Evolutionary conservation across 2,329 filamentous ascomycete genomes (phyloP), one percentile per base, ranked within the genome.

Genomic region (Colletotrichum truncatum): DNA sequence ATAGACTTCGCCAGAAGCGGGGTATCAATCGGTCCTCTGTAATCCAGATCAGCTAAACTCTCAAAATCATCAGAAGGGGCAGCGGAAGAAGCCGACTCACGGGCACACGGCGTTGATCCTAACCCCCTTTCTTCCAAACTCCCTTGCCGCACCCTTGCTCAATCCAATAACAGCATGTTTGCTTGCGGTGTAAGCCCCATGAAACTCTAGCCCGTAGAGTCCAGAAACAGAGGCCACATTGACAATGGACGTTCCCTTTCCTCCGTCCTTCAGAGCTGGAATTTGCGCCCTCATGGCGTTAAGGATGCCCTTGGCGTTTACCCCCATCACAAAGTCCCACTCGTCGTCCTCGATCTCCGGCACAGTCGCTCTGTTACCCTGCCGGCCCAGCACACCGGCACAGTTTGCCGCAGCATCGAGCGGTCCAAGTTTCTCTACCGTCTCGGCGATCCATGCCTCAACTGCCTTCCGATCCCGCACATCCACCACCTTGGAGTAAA

Each of bases 201-300:
- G 68, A 6, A 72, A 71, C 0, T 72, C 70, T 2, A 73, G 70
- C 2, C 79, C 81, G 7, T 71, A 72, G 3, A 82, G 54, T 0
- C 83, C 83, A 5, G 80, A 78, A 9, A 76, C 73, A 63, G 78
- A 81, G 6, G 78, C 70, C 14, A 80, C 78, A 69, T 82, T 84
- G 53, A 85, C 83, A 52, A 85, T 80, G 68, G 81, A 82, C 0
- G 78, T 81, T 1, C 62, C 56, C 12, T 54, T 61, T 0, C 48
- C 56, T 11, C 74, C 69, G 10, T 76, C 71, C 23, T 67, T 70
- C 63, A 86, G 80, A 0, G 74, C 73, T 16, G 73, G 75, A 4
- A 87, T 64, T 68, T 87, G 71, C 21, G 82, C 81, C n/a, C 83
- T 75, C 64, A 88, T 66, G 64, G 83, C 86, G 48, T 84, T 81